Evolutionary conservation across 331 rosid species (phyloP).

Genomic region (Saraca asoca): DNA sequence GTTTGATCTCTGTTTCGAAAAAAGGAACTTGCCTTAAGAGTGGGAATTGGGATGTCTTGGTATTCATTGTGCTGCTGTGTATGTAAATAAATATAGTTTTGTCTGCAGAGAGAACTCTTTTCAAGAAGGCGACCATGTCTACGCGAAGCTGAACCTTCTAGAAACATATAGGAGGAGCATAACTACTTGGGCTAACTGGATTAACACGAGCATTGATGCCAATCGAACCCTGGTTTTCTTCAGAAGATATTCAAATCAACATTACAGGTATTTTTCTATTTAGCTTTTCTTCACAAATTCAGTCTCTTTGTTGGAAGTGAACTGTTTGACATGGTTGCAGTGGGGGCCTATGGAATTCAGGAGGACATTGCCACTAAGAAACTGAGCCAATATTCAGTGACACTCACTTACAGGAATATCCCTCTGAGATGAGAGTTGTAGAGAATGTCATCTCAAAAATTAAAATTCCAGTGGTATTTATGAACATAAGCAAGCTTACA

Average conservation of each 20-base stretch:
- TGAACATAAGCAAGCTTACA: conserved; percentile 85
- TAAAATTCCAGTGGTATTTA: conserved; percentile 71
- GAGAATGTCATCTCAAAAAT: conserved; percentile 62
- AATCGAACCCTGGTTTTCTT: conserved; percentile 77
- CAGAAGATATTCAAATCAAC: conserved; percentile 87
- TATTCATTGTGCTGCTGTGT: background rate
- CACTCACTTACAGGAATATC: conserved; percentile 58
- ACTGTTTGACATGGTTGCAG: conserved; percentile 53
- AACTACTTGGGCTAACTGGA: conserved; percentile 88
- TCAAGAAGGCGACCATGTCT: conserved; percentile 82
- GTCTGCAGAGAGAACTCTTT: conserved; percentile 78
- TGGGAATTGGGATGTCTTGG: no score
- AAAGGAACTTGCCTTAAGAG: background rate
- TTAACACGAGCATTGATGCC: conserved; percentile 58
- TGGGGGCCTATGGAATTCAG: conserved; percentile 96
- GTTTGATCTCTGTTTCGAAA: conserved; percentile 21
- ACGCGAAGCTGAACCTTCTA: conserved; percentile 80
- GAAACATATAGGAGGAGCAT: conserved; percentile 81
- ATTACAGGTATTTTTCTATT: conserved; percentile 70
- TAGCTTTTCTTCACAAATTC: background rate
- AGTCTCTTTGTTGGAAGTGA: background rate
- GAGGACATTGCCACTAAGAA: conserved; percentile 89
- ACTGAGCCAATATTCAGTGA: conserved; percentile 65
- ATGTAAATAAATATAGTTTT: conserved; percentile 1
- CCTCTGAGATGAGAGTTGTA: conserved; percentile 82